phyloP scores from a whole-genome alignment of 116 monocot genomes.

The Papilionanthe hybrid region DNA sequence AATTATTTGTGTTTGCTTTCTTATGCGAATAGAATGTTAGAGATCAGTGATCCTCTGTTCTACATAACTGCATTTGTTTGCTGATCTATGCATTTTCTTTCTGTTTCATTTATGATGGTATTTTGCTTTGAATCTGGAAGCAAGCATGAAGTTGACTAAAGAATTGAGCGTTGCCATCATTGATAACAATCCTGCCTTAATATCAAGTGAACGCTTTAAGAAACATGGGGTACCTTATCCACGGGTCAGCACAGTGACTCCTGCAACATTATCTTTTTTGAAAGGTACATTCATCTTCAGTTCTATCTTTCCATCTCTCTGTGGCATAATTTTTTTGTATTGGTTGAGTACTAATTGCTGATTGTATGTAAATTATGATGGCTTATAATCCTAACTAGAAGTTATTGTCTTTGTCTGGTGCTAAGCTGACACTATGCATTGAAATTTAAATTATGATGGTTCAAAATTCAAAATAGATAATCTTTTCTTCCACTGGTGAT shows the following conservation, averaged over 20 bases:
- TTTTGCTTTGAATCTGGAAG: conserved; percentile 34
- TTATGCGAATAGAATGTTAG: background rate
- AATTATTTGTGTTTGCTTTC: background rate
- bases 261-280: conserved; percentile 85
- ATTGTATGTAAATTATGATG: background rate
- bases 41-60: background rate
- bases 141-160: conserved; percentile 71
- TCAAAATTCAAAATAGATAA: background rate
- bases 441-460: background rate
- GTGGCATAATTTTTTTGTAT: background rate
- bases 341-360: background rate
- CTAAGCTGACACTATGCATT: background rate
- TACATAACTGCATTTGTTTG: background rate
- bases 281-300: conserved; percentile 43
- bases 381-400: background rate
- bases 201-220: conserved; percentile 30
- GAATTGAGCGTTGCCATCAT: conserved; percentile 74
- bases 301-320: background rate
- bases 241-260: conserved; percentile 93
- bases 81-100: background rate
- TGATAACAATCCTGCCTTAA: conserved; percentile 80
- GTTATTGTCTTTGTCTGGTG: background rate
- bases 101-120: background rate
- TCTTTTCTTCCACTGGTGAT: background rate
- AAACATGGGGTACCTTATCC: conserved; percentile 71